Evolutionary conservation across 2,329 filamentous ascomycete species (phyloP).

Genomic region (Stachybotrys chlorohalonatus): DNA sequence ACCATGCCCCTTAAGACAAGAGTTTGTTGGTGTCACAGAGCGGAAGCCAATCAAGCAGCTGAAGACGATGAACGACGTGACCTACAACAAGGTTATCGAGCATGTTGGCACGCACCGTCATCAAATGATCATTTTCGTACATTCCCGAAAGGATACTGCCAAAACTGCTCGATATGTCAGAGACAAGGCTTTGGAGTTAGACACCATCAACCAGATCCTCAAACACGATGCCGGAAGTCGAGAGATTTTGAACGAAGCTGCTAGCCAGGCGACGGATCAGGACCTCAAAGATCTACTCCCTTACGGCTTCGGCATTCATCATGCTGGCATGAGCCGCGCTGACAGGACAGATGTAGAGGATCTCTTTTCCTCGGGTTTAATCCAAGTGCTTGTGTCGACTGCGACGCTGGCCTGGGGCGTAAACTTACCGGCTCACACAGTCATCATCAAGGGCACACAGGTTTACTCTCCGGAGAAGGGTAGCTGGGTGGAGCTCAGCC

Average conservation of each 20-base stretch:
- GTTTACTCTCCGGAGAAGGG: slow-evolving; percentile 98
- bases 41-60: slow-evolving; percentile 98
- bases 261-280: slow-evolving; percentile 70
- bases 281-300: slow-evolving; percentile 91
- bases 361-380: slow-evolving; percentile 80
- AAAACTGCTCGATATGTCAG: slow-evolving; percentile 95
- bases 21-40: slow-evolving; percentile 95
- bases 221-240: slow-evolving; percentile 86
- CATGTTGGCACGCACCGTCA: slow-evolving; percentile 89
- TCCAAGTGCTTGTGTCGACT: slow-evolving; percentile 94
- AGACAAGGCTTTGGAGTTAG: slow-evolving; percentile 93
- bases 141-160: slow-evolving; percentile 94
- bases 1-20: slow-evolving; percentile 89
- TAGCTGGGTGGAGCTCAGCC: slow-evolving; percentile 95
- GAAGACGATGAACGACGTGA: slow-evolving; percentile 99
- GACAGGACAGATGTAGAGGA: slow-evolving; percentile 94
- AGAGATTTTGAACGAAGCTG: slow-evolving; percentile 79
- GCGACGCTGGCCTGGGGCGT: slow-evolving; percentile 99
- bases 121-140: slow-evolving; percentile 98
- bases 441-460: slow-evolving; percentile 98
- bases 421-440: slow-evolving; percentile 92
- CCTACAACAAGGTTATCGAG: slow-evolving; percentile 94
- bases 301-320: slow-evolving; percentile 96
- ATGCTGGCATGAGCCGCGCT: slow-evolving; percentile 92
- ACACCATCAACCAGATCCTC: slow-evolving; percentile 93